These are phyloP conservation scores for Claviceps sp. DNA, from an alignment of 2,329 filamentous ascomycete species.

Conservation along the genomic window DNA sequence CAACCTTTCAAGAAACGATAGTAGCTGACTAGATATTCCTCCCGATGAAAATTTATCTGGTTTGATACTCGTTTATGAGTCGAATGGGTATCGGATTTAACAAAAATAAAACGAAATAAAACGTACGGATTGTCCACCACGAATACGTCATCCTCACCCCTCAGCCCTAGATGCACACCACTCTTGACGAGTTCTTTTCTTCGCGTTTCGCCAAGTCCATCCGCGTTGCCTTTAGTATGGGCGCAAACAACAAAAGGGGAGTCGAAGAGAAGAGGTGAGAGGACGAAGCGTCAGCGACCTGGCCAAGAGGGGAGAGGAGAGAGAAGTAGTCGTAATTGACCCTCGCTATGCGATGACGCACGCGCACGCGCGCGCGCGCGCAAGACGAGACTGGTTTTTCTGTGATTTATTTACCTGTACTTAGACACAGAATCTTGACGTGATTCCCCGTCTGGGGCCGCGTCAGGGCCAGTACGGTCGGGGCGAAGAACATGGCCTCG, in stretches of 20 bases:
- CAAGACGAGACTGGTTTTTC: too few species aligned
- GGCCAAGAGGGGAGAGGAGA: neutral
- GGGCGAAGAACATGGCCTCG: slow-evolving; percentile 98
- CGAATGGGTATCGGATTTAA: too few species aligned
- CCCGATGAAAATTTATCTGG: too few species aligned
- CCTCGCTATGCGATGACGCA: too few species aligned
- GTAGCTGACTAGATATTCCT: too few species aligned
- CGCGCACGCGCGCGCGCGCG: too few species aligned
- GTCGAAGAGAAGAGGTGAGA: too few species aligned
- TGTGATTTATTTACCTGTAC: slow-evolving; percentile 44
- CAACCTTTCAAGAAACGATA: too few species aligned
- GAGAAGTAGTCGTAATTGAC: too few species aligned
- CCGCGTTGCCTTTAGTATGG: slow-evolving; percentile 53
- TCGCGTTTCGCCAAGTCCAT: slow-evolving; percentile 71
- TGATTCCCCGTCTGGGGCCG: slow-evolving; percentile 71
- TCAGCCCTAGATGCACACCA: slow-evolving; percentile 61
- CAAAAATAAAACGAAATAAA: neutral
- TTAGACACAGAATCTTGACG: slow-evolving; percentile 86
- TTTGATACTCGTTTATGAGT: too few species aligned
- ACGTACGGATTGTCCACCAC: slow-evolving; percentile 65
- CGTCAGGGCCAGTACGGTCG: slow-evolving; percentile 74
- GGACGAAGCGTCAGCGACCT: neutral
- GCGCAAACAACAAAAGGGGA: neutral
- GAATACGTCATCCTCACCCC: slow-evolving; percentile 64
- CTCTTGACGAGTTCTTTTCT: slow-evolving; percentile 75